Base-by-base conservation (phyloP, 2,329 filamentous ascomycete species). In the Pseudocercospora pini-densiflorae region DNA sequence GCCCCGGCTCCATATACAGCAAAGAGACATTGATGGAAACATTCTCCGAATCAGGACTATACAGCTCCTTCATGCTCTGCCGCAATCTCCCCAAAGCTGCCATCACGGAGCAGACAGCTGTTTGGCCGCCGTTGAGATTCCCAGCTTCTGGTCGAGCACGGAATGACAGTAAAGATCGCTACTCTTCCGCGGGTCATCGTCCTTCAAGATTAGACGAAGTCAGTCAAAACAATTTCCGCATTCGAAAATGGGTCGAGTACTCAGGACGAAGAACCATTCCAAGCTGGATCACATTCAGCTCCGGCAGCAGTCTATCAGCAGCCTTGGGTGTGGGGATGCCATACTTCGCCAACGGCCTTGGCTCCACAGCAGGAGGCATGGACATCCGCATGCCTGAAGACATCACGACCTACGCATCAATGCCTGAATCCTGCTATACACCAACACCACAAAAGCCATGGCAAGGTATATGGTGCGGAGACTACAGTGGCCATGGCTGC, bases 381-480 rank as follows among this genome's bases (percentile, higher is more conserved):
- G 85, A 73, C 16, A 72, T 83, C 66, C 77, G 81, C 0, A 80
- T 85, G 59, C 83, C 81, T 5, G 86, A 87, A 70, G 82, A 84
- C 51, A 80, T 88, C 19, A 82, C 83, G 2, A 89, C 86, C 0
- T 90, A 88, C 72, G 92, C 91, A 0, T 96, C 93, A 0, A 82
- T 98, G 1, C 88, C 93, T 51, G 87, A 89, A 2, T 81, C 81
- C 2, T 79, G 90, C n/a, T 97, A 97, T 76, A 95, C 89, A 0
- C 93, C 94, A 0, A 97, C 93, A 0, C 77, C 81, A 9, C 84
- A 89, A 62, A 94, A 93, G 76, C 94, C 93, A 0, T 97, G 90
- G 83, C 89, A 93, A 69, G 94, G 94, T 0, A 92, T 99, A 31
- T 98, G 92, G 91, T 90, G 93, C 16, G 94, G 94, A 0, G 94